Conservation (phyloP, 495 filamentous ascomycete genomes). For the Penicillium waksmanii region DNA sequence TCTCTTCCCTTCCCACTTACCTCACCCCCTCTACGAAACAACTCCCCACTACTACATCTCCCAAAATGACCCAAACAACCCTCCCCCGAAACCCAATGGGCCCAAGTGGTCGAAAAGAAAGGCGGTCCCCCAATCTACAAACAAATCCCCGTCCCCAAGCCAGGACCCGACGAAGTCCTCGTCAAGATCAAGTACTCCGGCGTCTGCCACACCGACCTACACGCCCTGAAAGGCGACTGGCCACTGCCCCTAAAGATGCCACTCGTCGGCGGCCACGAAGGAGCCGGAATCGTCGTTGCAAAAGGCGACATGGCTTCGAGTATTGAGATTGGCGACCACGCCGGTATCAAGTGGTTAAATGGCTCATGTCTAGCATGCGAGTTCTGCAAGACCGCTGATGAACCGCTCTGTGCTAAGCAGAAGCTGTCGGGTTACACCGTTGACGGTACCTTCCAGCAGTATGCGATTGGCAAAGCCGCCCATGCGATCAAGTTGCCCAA, state of each 20-base stretch:
- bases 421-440: conserved; percentile 76
- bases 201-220: conserved; percentile 86
- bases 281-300: conserved; percentile 79
- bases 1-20: background rate
- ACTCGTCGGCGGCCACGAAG: conserved; percentile 86
- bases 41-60: conserved; percentile 2
- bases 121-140: conserved; percentile 79
- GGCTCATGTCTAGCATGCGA: conserved; percentile 71
- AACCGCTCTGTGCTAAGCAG: conserved; percentile 69
- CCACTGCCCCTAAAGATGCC: conserved; percentile 77
- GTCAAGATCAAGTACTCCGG: conserved; percentile 88
- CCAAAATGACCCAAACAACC: background rate
- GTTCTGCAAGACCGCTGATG: conserved; percentile 70
- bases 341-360: conserved; percentile 85
- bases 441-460: conserved; percentile 88
- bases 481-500: conserved; percentile 78
- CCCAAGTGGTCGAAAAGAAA: conserved; percentile 77
- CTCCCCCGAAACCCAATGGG: conserved; percentile 79
- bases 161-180: conserved; percentile 82
- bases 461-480: conserved; percentile 79
- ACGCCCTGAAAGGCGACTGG: conserved; percentile 87
- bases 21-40: background rate
- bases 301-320: conserved; percentile 70
- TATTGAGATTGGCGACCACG: conserved; percentile 71
- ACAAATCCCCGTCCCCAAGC: conserved; percentile 74